phyloP scores from a whole-genome alignment of 495 filamentous ascomycete species.

The Wilcoxina mikolae region DNA sequence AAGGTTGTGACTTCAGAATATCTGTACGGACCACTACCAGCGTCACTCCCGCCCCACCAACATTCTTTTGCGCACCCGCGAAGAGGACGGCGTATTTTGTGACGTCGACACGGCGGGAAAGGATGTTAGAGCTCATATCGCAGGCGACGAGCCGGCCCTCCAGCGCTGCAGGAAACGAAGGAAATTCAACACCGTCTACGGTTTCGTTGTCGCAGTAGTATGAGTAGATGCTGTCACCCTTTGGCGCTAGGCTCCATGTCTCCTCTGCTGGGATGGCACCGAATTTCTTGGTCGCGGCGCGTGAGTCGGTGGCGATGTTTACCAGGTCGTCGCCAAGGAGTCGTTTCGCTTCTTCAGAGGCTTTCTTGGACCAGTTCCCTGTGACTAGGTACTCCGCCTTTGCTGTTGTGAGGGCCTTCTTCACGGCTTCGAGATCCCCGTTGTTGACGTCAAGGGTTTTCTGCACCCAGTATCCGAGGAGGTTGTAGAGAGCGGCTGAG shows the following conservation, averaged over 20 bases:
- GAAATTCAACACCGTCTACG: constrained; percentile 91
- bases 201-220: constrained; percentile 95
- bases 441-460: constrained; percentile 35
- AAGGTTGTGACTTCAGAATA: constrained; percentile 46
- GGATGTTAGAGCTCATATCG: constrained; percentile 77
- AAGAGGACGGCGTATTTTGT: constrained; percentile 58
- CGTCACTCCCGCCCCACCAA: constrained; percentile 73
- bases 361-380: constrained; percentile 85
- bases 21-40: constrained; percentile 65
- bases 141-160: constrained; percentile 56
- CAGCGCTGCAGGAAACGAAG: constrained; percentile 50
- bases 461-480: constrained; percentile 69
- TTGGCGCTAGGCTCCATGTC: constrained; percentile 59
- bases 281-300: constrained; percentile 62
- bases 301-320: constrained; percentile 61
- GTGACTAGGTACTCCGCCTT: constrained; percentile 83
- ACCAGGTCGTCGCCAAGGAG: constrained; percentile 62
- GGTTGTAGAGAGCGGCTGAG: constrained; percentile 27
- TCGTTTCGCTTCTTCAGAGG: constrained; percentile 66
- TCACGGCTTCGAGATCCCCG: constrained; percentile 39
- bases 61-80: constrained; percentile 79
- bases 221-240: constrained; percentile 51
- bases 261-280: constrained; percentile 62
- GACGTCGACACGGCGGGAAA: constrained; percentile 48
- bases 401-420: constrained; percentile 46